Base-by-base conservation (phyloP, 192 early-diverging fungal genomes). In the Lobosporangium transversale region DNA sequence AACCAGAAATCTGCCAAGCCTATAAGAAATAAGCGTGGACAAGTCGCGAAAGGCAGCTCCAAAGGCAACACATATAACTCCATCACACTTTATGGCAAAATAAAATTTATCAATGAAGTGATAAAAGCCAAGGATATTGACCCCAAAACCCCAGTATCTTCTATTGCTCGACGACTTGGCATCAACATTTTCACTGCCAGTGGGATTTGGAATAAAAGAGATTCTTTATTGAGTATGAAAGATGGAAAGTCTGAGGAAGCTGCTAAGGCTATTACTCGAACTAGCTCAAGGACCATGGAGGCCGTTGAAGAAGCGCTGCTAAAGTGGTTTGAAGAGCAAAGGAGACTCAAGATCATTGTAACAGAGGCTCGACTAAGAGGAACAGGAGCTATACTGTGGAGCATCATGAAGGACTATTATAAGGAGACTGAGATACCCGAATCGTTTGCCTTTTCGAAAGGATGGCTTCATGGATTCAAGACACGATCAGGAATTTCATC, bases 381-480 rank as follows among this genome's bases (percentile, higher is more conserved):
- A n/a, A 48, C 45, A 10, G 45, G 18, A 10, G 45, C 45, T 14
- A 48, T 48, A 15, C 45, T 48, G 45, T 48, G 45, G 45, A 48
- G 17, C 23, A 48, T 48, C 45, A 48, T 10, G 17, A 17, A 48
- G 17, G 5, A 48, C 45, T 48, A 48, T 5, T 6, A 48, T 4
- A 17, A 10, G 45, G n/a, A n/a, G 5, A 48, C 17, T 17, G 45
- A 48, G 17, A 12, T 42, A 42, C 45, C 7, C 5, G 45, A 4
- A 17, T 48, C 45, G 23, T 48, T 17, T 48, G 45, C n/a, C 45
- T 6, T 48, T 48, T 48, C 45, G 17, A 48, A 48, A 48, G 45
- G 45, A 48, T 48, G 45, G 45, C n/a, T 48, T 14, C 23, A 48
- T 48, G 45, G 45, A 48, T 48, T 48, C 45, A 48, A 48, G 45